Conservation (phyloP, 2,329 filamentous ascomycete species). For the Trichophyton rubrum region DNA sequence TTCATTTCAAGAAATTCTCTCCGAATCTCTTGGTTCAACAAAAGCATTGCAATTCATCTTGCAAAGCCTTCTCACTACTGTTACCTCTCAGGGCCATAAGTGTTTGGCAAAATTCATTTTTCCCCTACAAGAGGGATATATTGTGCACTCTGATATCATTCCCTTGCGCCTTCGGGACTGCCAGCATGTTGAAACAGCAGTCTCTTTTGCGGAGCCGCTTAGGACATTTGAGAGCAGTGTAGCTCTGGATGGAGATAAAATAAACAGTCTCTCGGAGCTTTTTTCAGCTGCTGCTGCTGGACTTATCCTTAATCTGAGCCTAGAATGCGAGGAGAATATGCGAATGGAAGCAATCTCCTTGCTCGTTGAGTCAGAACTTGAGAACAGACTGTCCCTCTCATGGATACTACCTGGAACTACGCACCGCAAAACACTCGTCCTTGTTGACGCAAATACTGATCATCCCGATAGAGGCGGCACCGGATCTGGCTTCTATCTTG, state of each 20-base stretch:
- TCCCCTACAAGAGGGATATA: conserved; percentile 6
- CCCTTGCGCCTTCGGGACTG: conserved; percentile 7
- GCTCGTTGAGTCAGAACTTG: background rate
- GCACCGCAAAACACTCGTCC: background rate
- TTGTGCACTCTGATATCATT: conserved; percentile 9
- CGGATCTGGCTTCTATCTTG: conserved; percentile 5
- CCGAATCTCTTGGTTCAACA: background rate
- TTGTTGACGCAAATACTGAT: conserved; percentile 3
- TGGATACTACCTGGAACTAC: background rate
- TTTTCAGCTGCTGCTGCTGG: background rate
- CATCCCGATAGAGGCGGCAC: conserved; percentile 1
- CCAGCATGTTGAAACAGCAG: conserved; percentile 5
- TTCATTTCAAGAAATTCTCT: background rate
- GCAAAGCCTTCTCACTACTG: background rate
- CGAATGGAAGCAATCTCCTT: background rate
- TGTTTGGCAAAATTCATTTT: conserved; percentile 2
- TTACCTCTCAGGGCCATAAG: background rate
- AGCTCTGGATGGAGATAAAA: background rate
- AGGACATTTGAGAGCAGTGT: background rate
- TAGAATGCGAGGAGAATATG: background rate
- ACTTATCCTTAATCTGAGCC: background rate
- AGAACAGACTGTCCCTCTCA: conserved; percentile 5
- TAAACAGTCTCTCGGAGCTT: background rate
- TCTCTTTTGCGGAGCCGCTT: conserved; percentile 6
- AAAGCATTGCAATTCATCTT: background rate